These are phyloP conservation scores for Tinospora cordifolia DNA, from an alignment of 164 flowering plant genomes.

Conservation along the genomic window DNA sequence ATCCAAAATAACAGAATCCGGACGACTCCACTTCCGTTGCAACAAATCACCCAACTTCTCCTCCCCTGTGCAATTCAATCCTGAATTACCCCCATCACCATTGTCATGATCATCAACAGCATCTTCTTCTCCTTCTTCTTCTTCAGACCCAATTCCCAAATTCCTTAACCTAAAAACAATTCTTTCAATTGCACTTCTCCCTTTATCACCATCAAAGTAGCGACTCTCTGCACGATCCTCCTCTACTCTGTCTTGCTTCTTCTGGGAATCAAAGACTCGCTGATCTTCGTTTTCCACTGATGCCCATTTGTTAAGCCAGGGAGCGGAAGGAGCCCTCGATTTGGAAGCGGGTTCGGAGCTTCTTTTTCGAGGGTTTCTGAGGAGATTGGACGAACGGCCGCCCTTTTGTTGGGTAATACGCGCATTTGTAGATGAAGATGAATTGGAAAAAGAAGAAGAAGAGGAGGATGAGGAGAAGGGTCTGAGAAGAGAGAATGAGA, in stretches of 20 bases:
- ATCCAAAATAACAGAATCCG: constrained; percentile 46
- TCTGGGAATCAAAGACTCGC: neutral
- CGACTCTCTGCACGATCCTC: constrained; percentile 17
- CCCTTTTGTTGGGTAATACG: constrained; percentile 19
- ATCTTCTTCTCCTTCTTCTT: constrained; percentile 32
- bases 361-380: constrained; percentile 4
- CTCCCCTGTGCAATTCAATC: constrained; percentile 33
- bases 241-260: neutral
- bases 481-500: constrained; percentile 25
- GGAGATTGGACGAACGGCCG: constrained; percentile 10
- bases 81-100: constrained; percentile 26
- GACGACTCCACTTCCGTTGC: constrained; percentile 74
- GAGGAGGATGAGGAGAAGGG: constrained; percentile 21
- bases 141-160: constrained; percentile 61
- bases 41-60: constrained; percentile 78
- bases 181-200: constrained; percentile 54
- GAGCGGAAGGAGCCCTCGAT: constrained; percentile 20
- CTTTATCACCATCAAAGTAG: constrained; percentile 26
- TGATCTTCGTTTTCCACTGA: constrained; percentile 5
- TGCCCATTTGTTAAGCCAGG: constrained; percentile 55
- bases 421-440: neutral
- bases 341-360: neutral
- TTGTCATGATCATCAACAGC: constrained; percentile 33
- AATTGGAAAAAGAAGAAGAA: constrained; percentile 18
- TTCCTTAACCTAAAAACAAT: constrained; percentile 74